A percentile compares a stretch with the other conserved stretches of the same genome.
phyloP scores from a whole-genome alignment of 108 stramenopile genomes.

The Schizochytrium sp. region DNA sequence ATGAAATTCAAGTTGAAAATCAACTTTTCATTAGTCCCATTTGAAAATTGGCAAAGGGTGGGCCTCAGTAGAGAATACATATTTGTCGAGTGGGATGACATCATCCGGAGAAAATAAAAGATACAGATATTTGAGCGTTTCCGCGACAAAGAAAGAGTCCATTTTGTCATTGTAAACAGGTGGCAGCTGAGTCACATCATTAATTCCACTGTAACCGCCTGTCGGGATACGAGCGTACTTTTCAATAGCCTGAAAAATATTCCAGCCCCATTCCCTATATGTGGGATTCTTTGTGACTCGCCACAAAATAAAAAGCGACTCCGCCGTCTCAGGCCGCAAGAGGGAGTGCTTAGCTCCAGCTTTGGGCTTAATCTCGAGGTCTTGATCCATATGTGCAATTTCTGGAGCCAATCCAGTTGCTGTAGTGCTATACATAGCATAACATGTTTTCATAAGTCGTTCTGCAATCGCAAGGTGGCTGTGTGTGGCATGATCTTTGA shows the following conservation, averaged over 20 bases:
- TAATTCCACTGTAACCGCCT: slow-evolving; percentile 71
- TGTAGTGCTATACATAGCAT: slow-evolving; percentile 68
- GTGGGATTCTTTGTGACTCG: slow-evolving; percentile 70
- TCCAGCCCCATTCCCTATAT: slow-evolving; percentile 77
- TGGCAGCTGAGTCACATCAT: slow-evolving; percentile 65
- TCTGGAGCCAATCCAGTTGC: slow-evolving; percentile 75
- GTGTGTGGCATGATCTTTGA: background rate
- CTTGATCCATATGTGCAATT: slow-evolving; percentile 66
- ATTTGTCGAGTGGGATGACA: slow-evolving; percentile 70
- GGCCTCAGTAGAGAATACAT: slow-evolving; percentile 96
- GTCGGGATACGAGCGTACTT: slow-evolving; percentile 65
- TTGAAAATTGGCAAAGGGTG: slow-evolving; percentile 82
- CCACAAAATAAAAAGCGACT: slow-evolving; percentile 71
- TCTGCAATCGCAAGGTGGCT: slow-evolving; percentile 61
- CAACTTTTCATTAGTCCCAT: background rate
- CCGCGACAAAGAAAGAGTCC: slow-evolving; percentile 94
- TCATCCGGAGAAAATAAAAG: slow-evolving; percentile 85
- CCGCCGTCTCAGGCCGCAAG: slow-evolving; percentile 77
- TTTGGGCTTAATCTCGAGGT: background rate
- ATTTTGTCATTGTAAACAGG: slow-evolving; percentile 79
- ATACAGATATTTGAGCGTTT: slow-evolving; percentile 94
- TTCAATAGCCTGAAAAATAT: slow-evolving; percentile 72
- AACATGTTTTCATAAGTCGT: slow-evolving; percentile 63
- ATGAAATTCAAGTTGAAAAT: too few species aligned
- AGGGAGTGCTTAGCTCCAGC: slow-evolving; percentile 70